These are phyloP conservation scores for Exophiala dermatitidis DNA, from an alignment of 2,329 filamentous ascomycete species.

Conservation along the genomic window DNA sequence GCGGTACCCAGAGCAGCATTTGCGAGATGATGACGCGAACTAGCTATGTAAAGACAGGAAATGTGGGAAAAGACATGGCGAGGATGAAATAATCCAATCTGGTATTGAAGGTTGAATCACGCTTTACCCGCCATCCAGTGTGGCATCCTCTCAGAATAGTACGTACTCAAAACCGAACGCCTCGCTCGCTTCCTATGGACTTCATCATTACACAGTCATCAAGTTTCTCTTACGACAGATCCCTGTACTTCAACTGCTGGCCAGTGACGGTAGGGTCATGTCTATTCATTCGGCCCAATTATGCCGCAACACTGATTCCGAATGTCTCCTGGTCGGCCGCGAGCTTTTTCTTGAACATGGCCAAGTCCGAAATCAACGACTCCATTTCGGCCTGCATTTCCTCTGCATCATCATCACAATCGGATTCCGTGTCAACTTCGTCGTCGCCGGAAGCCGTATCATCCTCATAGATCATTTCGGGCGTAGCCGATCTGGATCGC, in stretches of 20 bases:
- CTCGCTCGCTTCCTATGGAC: constrained; percentile 10
- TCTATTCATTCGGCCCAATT: neutral
- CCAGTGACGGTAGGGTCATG: no score
- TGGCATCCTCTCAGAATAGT: no score
- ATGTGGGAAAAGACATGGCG: no score
- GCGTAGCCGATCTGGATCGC: constrained; percentile 21
- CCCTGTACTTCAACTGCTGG: neutral
- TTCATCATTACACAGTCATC: constrained; percentile 1
- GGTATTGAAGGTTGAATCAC: no score
- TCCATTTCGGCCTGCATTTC: constrained; percentile 81
- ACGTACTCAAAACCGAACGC: constrained; percentile 1
- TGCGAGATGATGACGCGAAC: no score
- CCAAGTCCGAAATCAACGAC: constrained; percentile 70
- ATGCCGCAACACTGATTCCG: constrained; percentile 18
- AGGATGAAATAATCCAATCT: no score
- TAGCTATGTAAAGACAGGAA: no score
- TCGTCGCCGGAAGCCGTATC: constrained; percentile 36
- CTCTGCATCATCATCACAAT: constrained; percentile 49
- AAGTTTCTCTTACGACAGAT: neutral
- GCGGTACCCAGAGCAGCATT: no score
- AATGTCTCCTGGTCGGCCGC: constrained; percentile 56
- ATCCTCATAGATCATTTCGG: constrained; percentile 28
- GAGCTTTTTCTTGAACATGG: constrained; percentile 76
- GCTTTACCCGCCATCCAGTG: no score
- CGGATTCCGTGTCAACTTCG: constrained; percentile 42